Evolutionary conservation across 2,329 filamentous ascomycete species (phyloP), one percentile per base, ranked within the genome.

Genomic region (Cladosporium velox): DNA sequence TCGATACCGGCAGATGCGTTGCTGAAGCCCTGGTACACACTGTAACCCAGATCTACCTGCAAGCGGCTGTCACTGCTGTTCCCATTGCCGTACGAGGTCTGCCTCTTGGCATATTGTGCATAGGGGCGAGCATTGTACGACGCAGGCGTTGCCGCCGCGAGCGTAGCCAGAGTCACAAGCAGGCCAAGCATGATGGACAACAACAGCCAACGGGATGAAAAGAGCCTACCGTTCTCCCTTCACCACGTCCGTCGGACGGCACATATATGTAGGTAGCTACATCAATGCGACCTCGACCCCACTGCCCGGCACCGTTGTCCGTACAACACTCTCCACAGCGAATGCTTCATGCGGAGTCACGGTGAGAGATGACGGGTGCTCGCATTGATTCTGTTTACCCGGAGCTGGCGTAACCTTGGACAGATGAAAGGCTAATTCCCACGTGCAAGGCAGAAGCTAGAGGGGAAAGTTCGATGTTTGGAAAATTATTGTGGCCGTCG

Each of bases 11-110:
- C 60, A 21, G 67, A 67, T 10, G 51, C 34, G 55, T 73, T 72
- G 41, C 47, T n/a, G 54, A 51, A 65, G 38, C 72, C 72, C 58
- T 70, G 52, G 59, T 73, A 73, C 41, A 72, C 52, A 15, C 65
- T 64, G 57, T 74, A 74, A 2, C 72, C 72, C 7, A 74, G 62
- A 65, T 74, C 72, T 2, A 74, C 72, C 41, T 67, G 55, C 15
- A 70, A 35, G 2, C 64, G 26, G 21, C 44, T 63, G 35, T 30
- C 57, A 34, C 60, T 63, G 38, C 64, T 61, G 38, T 41, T 61
- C 18, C 41, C 41, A 47, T 47, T 47, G 28, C 12, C 59, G 24
- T 47, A 57, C 14, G 64, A 63, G 21, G 49, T 26, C 52, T 69
- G 55, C 65, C 68, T 60, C 65, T 68, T 47, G 54, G 47, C 65